Evolutionary conservation across 208 protist genomes (phyloP).

Genomic region (Wallacemonas sp.): DNA sequence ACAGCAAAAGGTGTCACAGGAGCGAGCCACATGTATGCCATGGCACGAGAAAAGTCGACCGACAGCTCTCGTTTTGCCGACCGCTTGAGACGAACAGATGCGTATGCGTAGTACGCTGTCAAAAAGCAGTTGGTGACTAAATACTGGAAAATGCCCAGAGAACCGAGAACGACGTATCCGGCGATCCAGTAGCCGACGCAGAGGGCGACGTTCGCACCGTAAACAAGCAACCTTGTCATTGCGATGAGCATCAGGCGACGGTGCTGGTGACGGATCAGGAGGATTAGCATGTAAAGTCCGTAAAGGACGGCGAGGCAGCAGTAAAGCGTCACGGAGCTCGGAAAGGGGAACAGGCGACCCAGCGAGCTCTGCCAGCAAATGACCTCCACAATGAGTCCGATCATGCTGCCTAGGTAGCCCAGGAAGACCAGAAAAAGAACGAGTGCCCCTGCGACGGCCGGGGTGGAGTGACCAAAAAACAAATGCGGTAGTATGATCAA

Average conservation of each 20-base stretch:
- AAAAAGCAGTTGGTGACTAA: conserved; percentile 51
- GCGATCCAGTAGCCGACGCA: conserved; percentile 65
- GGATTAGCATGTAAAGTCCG: conserved; percentile 19
- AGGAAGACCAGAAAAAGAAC: conserved; percentile 45
- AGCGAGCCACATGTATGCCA: conserved; percentile 56
- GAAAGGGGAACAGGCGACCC: conserved; percentile 65
- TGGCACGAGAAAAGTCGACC: conserved; percentile 30
- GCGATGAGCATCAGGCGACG: conserved; percentile 39
- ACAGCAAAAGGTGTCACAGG: conserved; percentile 60
- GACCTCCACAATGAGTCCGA: conserved; percentile 62
- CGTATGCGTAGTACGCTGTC: conserved; percentile 49
- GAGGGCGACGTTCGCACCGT: conserved; percentile 63
- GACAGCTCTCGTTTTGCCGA: conserved; percentile 15
- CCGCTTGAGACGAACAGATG: conserved; percentile 32
- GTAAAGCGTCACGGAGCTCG: conserved; percentile 62
- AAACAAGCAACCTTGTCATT: conserved; percentile 42
- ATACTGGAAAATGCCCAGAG: conserved; percentile 50
- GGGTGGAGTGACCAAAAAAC: conserved; percentile 23
- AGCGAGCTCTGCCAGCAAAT: conserved; percentile 59
- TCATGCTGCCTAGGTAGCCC: conserved; percentile 57
- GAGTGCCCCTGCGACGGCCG: conserved; percentile 22
- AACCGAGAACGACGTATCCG: conserved; percentile 55
- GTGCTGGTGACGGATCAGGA: conserved; percentile 29
- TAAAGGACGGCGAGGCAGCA: conserved; percentile 60
- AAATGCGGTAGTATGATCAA: conserved; percentile 27